Conservation (phyloP, 495 filamentous ascomycete species). For the Hypoxylon intermedium region DNA sequence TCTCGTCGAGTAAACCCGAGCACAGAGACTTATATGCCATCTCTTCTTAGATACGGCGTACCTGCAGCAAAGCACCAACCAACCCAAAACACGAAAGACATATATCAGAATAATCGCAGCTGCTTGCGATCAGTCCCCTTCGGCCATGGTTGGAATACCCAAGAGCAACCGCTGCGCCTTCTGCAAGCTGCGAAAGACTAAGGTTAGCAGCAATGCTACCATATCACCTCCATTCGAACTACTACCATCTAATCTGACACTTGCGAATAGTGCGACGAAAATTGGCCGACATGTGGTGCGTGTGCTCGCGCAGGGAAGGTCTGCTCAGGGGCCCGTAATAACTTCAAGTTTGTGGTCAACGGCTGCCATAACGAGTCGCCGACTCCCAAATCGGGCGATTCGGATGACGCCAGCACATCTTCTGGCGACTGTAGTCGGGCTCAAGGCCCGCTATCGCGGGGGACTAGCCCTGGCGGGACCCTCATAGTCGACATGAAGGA, state of each 20-base stretch:
- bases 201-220: no score
- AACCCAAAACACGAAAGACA: not conserved
- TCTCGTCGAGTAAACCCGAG: conserved; percentile 3
- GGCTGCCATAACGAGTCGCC: conserved; percentile 37
- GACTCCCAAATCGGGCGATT: conserved; percentile 11
- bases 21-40: conserved; percentile 6
- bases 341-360: conserved; percentile 45
- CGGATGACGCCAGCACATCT: conserved; percentile 11
- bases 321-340: conserved; percentile 44
- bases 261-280: conserved; percentile 49
- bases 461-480: conserved; percentile 5
- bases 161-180: conserved; percentile 29
- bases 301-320: conserved; percentile 46
- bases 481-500: conserved; percentile 34
- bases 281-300: conserved; percentile 50
- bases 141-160: conserved; percentile 40
- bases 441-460: conserved; percentile 10
- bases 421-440: conserved; percentile 7
- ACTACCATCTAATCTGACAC: conserved; percentile 8
- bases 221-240: no score
- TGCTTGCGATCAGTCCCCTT: not conserved
- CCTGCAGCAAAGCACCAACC: conserved; percentile 11
- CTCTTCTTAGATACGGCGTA: conserved; percentile 15
- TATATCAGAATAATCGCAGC: conserved; percentile 1
- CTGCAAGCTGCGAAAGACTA: conserved; percentile 31